Evolutionary conservation across 2,329 filamentous ascomycete species (phyloP).

Genomic region (Venturia effusa): DNA sequence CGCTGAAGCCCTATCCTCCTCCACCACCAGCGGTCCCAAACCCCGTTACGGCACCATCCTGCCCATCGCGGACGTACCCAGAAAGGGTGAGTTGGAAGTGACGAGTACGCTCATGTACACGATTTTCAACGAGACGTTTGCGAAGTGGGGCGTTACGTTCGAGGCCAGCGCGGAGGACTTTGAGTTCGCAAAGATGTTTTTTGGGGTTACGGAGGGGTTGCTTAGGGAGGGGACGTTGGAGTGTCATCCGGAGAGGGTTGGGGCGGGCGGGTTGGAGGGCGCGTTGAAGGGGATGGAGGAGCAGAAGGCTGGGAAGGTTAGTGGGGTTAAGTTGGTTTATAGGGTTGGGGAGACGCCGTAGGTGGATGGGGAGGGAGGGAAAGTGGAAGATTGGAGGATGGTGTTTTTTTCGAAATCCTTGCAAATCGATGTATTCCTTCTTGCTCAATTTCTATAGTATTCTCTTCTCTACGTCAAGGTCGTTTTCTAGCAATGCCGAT

Average conservation of each 20-base stretch:
- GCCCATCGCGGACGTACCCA: constrained; percentile 30
- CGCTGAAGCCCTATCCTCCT: constrained; percentile 28
- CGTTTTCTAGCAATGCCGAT: too few relatives aligned
- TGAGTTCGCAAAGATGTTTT: constrained; percentile 34
- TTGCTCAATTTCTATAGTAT: too few relatives aligned
- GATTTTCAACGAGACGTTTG: constrained; percentile 29
- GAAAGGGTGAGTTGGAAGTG: constrained; percentile 13
- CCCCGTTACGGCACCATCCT: constrained; percentile 32
- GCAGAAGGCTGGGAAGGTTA: constrained; percentile 34
- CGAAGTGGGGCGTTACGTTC: constrained; percentile 19
- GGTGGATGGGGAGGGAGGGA: neutral
- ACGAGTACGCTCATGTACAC: constrained; percentile 33
- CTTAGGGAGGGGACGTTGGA: constrained; percentile 33
- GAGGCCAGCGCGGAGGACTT: constrained; percentile 28
- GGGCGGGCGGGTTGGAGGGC: constrained; percentile 31
- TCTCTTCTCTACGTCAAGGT: too few relatives aligned
- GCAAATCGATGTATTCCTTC: too few relatives aligned
- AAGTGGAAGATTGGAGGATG: too few relatives aligned
- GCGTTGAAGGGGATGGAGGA: constrained; percentile 34
- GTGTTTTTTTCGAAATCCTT: too few relatives aligned
- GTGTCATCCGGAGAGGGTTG: constrained; percentile 31
- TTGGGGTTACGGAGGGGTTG: constrained; percentile 27
- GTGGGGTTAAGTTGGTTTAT: constrained; percentile 40
- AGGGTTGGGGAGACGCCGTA: constrained; percentile 18
- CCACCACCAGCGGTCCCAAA: constrained; percentile 21